phyloP scores from a whole-genome alignment of 2,329 filamentous ascomycete species.

The Acrocalymma vagum region DNA sequence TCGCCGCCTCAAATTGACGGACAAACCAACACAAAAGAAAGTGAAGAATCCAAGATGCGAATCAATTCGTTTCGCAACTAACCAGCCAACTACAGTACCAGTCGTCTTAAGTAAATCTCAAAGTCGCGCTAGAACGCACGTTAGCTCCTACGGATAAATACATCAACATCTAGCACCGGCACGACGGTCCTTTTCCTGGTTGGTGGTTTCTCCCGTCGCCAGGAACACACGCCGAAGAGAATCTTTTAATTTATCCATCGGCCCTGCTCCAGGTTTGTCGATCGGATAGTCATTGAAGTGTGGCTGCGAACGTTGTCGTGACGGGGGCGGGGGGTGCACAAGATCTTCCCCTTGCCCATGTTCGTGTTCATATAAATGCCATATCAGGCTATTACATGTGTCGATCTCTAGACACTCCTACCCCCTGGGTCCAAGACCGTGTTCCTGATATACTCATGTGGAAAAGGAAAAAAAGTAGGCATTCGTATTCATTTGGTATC shows the following conservation, averaged over 20 bases:
- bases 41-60: too few species aligned
- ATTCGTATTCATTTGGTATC: slow-evolving; percentile 33
- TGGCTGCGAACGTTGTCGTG: neutral
- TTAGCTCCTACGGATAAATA: slow-evolving; percentile 33
- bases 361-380: too few species aligned
- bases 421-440: too few species aligned
- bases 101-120: too few species aligned
- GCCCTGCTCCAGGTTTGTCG: slow-evolving; percentile 6
- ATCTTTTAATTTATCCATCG: slow-evolving; percentile 29
- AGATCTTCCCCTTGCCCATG: too few species aligned
- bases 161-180: slow-evolving; percentile 41
- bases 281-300: slow-evolving; percentile 7
- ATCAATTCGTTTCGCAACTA: too few species aligned
- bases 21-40: too few species aligned
- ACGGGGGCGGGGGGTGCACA: neutral
- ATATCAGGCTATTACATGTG: too few species aligned
- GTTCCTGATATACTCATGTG: neutral
- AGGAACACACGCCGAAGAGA: too few species aligned
- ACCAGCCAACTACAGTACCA: too few species aligned
- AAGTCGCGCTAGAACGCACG: too few species aligned
- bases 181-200: slow-evolving; percentile 34
- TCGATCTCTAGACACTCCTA: too few species aligned
- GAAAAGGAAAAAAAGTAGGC: slow-evolving; percentile 3
- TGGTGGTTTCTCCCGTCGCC: slow-evolving; percentile 26
- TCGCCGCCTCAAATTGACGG: slow-evolving; percentile 14